phyloP scores from a whole-genome alignment of 495 filamentous ascomycete genomes.

The Viridothelium virens region DNA sequence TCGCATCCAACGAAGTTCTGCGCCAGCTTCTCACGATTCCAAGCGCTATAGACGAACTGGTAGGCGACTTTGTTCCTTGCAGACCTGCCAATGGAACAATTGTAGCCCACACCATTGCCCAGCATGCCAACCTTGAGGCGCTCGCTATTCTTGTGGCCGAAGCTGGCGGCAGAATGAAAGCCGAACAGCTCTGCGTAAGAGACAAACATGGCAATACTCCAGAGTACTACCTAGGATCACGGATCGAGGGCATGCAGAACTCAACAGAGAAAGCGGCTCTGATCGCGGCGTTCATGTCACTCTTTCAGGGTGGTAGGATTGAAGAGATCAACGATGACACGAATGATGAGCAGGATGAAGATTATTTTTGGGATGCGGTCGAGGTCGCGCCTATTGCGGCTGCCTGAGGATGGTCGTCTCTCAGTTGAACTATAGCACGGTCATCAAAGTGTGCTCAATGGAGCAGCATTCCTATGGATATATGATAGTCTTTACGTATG shows the following conservation, averaged over 20 bases:
- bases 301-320: neutral
- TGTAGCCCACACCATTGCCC: neutral
- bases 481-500: no score
- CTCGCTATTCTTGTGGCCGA: neutral
- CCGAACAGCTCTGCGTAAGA: neutral
- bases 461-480: no score
- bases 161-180: neutral
- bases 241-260: neutral
- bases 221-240: constrained; percentile 1
- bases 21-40: neutral
- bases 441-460: no score
- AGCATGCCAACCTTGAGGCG: neutral
- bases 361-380: neutral
- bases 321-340: constrained; percentile 3
- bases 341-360: constrained; percentile 3
- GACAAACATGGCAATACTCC: constrained; percentile 4
- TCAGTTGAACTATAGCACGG: no score
- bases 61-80: constrained; percentile 10
- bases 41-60: neutral
- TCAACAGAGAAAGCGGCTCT: neutral
- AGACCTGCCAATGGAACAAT: neutral
- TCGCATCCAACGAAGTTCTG: neutral
- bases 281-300: constrained; percentile 1
- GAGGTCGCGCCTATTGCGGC: neutral
- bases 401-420: neutral